Percentiles rank a stretch among this genome's conserved stretches.
Conservation (phyloP, 768 basidiomycete species). For the Imleria badia region DNA sequence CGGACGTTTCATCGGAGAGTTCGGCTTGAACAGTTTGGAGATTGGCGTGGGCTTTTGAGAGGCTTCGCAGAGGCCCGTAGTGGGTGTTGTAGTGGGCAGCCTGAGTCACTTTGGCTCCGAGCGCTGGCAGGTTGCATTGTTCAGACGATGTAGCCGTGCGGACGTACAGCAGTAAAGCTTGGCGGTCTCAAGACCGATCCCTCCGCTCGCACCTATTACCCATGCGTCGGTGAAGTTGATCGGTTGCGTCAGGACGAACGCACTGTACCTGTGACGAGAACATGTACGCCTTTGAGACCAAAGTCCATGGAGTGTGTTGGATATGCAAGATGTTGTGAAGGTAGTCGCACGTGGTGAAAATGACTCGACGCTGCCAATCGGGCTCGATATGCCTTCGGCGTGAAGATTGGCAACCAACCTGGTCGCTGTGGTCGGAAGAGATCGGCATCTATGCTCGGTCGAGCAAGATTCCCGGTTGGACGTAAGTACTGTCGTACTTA, state of each 20-base stretch:
- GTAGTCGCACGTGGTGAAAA: not conserved
- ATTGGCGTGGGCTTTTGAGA: slow-evolving; percentile 37
- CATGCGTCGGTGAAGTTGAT: slow-evolving; percentile 1
- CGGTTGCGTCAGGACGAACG: not conserved
- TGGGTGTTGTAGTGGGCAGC: slow-evolving; percentile 72
- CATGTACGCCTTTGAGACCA: slow-evolving; percentile 57
- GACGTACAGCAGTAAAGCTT: slow-evolving; percentile 54
- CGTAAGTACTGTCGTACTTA: too few species aligned
- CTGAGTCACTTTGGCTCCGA: slow-evolving; percentile 68
- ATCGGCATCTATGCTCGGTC: too few species aligned
- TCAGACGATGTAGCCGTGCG: not conserved
- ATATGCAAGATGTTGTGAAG: not conserved
- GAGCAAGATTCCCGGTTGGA: too few species aligned
- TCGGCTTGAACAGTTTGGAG: slow-evolving; percentile 51
- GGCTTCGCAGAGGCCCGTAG: slow-evolving; percentile 38
- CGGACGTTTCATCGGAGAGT: slow-evolving; percentile 56
- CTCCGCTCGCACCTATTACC: slow-evolving; percentile 79
- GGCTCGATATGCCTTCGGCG: too few species aligned
- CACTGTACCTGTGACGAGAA: slow-evolving; percentile 60
- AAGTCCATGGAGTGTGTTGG: slow-evolving; percentile 46
- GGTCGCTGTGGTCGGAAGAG: too few species aligned
- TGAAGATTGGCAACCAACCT: too few species aligned
- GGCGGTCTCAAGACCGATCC: slow-evolving; percentile 67
- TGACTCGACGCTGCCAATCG: not conserved
- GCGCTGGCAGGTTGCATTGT: slow-evolving; percentile 40